Base-by-base conservation (phyloP, 2,329 filamentous ascomycete genomes). In the Fusarium brachygibbosum region DNA sequence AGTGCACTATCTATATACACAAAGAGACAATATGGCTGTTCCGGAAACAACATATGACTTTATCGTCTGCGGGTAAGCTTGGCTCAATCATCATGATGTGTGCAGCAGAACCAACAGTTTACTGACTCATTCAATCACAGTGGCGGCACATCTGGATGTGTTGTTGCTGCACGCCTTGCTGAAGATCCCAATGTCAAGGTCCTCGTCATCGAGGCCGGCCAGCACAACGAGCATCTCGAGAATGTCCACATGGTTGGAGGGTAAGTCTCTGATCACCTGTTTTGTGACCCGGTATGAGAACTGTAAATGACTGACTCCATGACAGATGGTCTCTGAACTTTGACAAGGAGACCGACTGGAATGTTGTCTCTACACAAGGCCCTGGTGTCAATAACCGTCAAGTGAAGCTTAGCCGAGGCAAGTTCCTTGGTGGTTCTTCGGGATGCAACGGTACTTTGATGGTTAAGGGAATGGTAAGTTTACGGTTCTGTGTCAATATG, bases 221-320 rank as follows among this genome's bases (percentile, higher is more conserved):
- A 77, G 21, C 77, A 82, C 59, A 81, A 79, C 59, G 76, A 79
- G 58, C 70, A 84, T 35, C 75, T 86, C 0, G 83, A 85, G 44
- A 85, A 83, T 54, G 81, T 83, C 4, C 79, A 85, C 54, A 86
- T 86, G 84, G 79, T 79, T 7, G 84, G 84, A 57, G 84, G 82
- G 77, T 83, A 74, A 72, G 77, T 69, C 9, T 5, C 25, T 11
- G 31, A 12, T 28, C 14, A 3, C 7, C 16, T 41, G 2, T 12
- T 6, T 6, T 7, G 12, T 12, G 17, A 14, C 19, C 6, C 12
- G 7, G 12, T 1, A 25, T 14, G 4, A 13, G 11, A 29, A 6
- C 1, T 11, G n/a, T 17, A 21, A 25, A 21, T 34, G n/a, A 48
- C 32, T 28, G 12, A 53, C 23, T 17, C 12, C 44, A 34, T 17